A percentile compares a stretch with the other conserved stretches of the same genome.
These are phyloP conservation scores for Centella asiatica DNA, from an alignment of 129 eudicot genomes.

Conservation along the genomic window DNA sequence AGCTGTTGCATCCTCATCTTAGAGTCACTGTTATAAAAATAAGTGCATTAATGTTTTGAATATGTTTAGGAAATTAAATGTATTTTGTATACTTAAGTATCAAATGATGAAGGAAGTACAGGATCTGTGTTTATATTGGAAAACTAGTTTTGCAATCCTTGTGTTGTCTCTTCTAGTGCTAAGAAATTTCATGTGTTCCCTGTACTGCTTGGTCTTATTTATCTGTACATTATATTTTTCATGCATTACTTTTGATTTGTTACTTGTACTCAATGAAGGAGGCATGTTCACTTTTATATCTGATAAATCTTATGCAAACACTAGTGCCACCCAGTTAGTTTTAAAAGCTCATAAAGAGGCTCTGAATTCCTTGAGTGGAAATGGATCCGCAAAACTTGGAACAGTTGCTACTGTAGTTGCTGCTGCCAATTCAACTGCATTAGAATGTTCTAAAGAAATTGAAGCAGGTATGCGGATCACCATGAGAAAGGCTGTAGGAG, in stretches of 20 bases:
- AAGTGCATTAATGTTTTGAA: not conserved
- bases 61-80: not conserved
- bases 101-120: not conserved
- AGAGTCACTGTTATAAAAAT: not conserved
- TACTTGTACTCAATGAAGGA: not conserved
- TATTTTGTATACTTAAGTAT: too few species aligned
- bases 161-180: not conserved
- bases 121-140: not conserved
- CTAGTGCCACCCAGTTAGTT: conserved; percentile 91
- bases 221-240: not conserved
- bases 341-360: conserved; percentile 96
- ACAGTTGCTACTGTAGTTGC: conserved; percentile 90
- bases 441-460: conserved; percentile 84
- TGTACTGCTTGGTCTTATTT: not conserved
- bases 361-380: conserved; percentile 90
- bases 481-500: conserved; percentile 76
- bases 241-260: not conserved
- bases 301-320: conserved; percentile 4
- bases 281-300: conserved; percentile 2
- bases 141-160: not conserved
- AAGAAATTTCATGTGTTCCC: not conserved
- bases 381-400: conserved; percentile 69
- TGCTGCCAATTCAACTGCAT: conserved; percentile 92
- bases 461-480: conserved; percentile 94
- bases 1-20: not conserved